Conservation (phyloP, 2,329 filamentous ascomycete genomes). For the Venturia carpophila region DNA sequence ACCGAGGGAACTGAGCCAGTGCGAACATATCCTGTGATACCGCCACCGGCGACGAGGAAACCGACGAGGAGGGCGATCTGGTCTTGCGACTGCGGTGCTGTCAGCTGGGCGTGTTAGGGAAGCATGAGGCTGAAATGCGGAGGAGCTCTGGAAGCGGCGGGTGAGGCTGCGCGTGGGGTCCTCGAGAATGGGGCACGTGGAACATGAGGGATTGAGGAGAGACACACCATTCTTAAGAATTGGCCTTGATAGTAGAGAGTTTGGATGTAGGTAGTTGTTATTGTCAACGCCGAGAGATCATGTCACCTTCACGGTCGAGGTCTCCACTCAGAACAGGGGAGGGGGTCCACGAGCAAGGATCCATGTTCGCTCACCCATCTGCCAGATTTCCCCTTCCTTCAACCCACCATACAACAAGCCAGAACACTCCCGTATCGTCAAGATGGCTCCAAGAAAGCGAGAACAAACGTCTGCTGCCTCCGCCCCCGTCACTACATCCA, state of each 20-base stretch:
- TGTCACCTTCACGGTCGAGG: neutral
- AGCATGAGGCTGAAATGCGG: constrained; percentile 14
- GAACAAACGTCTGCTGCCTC: constrained; percentile 16
- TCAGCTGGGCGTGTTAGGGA: constrained; percentile 3
- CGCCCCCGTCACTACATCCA: constrained; percentile 19
- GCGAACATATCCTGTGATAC: constrained; percentile 75
- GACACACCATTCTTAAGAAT: neutral
- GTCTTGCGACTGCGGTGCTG: constrained; percentile 34
- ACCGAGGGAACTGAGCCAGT: constrained; percentile 83
- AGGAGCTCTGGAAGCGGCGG: constrained; percentile 21
- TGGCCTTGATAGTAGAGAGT: neutral
- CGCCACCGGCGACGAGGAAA: constrained; percentile 75
- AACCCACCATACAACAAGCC: neutral
- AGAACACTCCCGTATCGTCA: neutral
- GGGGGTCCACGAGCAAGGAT: neutral
- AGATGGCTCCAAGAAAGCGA: constrained; percentile 28
- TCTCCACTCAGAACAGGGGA: neutral
- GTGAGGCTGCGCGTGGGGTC: constrained; percentile 26
- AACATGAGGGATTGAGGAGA: neutral
- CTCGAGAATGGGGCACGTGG: constrained; percentile 8
- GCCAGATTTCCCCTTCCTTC: neutral
- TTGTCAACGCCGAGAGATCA: neutral
- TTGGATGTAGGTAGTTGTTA: neutral
- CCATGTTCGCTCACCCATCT: neutral
- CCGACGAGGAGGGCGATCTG: constrained; percentile 71